Percentiles rank a stretch among this genome's conserved stretches.
Evolutionary conservation across 176 grass and related monocot genomes (phyloP).

Genomic region (Miscanthus lutarioriparius): DNA sequence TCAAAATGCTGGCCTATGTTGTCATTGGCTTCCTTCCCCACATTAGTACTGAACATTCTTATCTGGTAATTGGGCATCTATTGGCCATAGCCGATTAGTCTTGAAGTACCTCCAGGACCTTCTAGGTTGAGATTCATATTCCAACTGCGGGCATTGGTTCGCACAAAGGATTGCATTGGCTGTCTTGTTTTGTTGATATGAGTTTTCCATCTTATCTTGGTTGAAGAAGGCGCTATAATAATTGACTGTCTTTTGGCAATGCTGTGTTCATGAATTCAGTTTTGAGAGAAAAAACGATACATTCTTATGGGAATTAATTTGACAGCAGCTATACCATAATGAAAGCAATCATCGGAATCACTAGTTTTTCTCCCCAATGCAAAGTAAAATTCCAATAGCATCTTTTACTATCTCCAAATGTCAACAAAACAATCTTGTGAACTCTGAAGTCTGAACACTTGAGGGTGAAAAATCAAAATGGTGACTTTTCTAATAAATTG

Average conservation of each 20-base stretch:
- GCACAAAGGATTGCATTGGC: neutral
- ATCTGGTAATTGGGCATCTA: neutral
- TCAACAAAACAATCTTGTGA: neutral
- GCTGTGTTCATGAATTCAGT: neutral
- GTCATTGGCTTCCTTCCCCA: neutral
- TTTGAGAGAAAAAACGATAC: neutral
- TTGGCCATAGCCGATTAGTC: neutral
- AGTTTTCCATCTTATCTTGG: neutral
- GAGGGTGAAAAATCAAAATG: neutral
- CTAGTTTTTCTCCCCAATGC: constrained; percentile 20
- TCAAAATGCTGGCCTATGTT: neutral
- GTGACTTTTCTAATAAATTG: neutral
- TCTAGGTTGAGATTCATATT: constrained; percentile 1
- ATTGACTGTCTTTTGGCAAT: neutral
- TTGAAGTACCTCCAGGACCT: neutral
- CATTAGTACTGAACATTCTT: neutral
- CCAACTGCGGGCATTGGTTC: neutral
- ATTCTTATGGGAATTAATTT: constrained; percentile 15
- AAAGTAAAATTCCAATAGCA: neutral
- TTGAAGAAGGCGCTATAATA: neutral
- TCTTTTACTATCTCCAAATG: neutral
- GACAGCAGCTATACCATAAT: neutral
- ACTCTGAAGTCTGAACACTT: neutral
- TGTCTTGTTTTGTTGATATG: neutral
- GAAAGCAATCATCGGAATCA: neutral